Conservation (phyloP, 1,284 basidiomycete species). For the Golubevia sp. region DNA sequence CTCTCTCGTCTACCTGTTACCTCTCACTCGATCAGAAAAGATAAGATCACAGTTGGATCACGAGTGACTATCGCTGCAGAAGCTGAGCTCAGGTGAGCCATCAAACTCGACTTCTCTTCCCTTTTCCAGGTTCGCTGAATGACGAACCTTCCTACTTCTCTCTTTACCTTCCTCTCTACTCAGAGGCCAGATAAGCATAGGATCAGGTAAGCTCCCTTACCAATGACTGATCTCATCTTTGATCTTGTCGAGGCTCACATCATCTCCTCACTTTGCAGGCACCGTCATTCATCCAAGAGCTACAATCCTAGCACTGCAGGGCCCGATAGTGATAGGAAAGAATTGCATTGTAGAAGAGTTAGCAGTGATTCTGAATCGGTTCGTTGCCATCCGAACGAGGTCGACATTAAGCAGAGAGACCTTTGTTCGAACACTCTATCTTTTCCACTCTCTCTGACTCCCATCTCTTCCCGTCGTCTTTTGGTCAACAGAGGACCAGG, state of each 20-base stretch:
- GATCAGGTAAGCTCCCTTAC: slow-evolving; percentile 12
- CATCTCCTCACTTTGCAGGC: slow-evolving; percentile 65
- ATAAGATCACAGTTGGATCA: slow-evolving; percentile 37
- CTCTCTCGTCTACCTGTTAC: too few species aligned
- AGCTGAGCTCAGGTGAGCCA: slow-evolving; percentile 25
- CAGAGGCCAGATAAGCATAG: slow-evolving; percentile 37
- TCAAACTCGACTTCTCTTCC: neutral
- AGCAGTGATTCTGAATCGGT: slow-evolving; percentile 83
- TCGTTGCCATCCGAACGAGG: slow-evolving; percentile 17
- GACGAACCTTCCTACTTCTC: neutral
- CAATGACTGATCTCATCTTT: neutral
- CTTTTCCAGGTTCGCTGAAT: neutral
- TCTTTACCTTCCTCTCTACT: neutral
- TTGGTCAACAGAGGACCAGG: neutral
- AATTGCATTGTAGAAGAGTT: slow-evolving; percentile 90
- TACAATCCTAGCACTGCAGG: slow-evolving; percentile 82
- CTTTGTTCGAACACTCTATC: too few species aligned
- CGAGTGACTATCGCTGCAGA: slow-evolving; percentile 36
- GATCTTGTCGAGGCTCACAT: neutral
- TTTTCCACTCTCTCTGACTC: slow-evolving; percentile 3
- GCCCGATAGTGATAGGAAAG: slow-evolving; percentile 82
- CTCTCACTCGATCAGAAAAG: too few species aligned
- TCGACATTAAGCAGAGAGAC: slow-evolving; percentile 12
- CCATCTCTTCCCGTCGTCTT: neutral
- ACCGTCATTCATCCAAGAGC: slow-evolving; percentile 93